These are phyloP conservation scores for Colletotrichum melonis DNA, from an alignment of 2,329 filamentous ascomycete species.

Conservation along the genomic window DNA sequence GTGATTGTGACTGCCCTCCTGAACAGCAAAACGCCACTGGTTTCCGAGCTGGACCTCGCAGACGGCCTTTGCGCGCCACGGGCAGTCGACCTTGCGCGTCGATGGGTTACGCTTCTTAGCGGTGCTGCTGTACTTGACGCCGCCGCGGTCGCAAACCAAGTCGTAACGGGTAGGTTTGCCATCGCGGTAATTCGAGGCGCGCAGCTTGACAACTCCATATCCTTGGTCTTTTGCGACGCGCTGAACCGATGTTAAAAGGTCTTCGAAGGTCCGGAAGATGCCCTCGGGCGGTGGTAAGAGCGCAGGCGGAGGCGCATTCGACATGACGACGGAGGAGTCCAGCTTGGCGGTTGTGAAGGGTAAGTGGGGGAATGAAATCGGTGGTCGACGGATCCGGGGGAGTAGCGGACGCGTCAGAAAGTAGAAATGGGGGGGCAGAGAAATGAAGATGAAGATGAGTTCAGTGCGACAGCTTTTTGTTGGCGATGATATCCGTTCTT, in stretches of 20 bases:
- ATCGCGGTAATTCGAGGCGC: constrained; percentile 72
- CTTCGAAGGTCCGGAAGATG: constrained; percentile 70
- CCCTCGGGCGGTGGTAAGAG: constrained; percentile 69
- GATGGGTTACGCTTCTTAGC: constrained; percentile 74
- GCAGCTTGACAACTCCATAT: constrained; percentile 71
- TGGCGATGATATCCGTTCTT: constrained; percentile 4
- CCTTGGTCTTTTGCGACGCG: constrained; percentile 71
- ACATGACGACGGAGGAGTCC: constrained; percentile 50
- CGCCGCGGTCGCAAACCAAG: constrained; percentile 71
- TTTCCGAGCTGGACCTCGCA: constrained; percentile 72
- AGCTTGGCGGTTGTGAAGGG: constrained; percentile 41
- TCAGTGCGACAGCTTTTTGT: constrained; percentile 22
- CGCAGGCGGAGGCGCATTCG: constrained; percentile 58
- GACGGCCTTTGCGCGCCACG: constrained; percentile 72
- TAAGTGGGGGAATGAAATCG: constrained; percentile 35
- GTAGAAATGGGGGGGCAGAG: constrained; percentile 38
- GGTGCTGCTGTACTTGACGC: constrained; percentile 73
- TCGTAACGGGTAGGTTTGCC: constrained; percentile 72
- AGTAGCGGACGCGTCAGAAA: constrained; percentile 29
- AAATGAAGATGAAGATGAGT: constrained; percentile 35
- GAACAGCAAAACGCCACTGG: constrained; percentile 73
- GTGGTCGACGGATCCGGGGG: constrained; percentile 28
- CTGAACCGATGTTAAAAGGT: constrained; percentile 68
- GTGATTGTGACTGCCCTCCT: constrained; percentile 71
- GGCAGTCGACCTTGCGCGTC: constrained; percentile 73